A percentile compares a stretch with the other conserved stretches of the same genome.
Evolutionary conservation across 345 rosid species (phyloP).

Genomic region (Citrus reticulata): DNA sequence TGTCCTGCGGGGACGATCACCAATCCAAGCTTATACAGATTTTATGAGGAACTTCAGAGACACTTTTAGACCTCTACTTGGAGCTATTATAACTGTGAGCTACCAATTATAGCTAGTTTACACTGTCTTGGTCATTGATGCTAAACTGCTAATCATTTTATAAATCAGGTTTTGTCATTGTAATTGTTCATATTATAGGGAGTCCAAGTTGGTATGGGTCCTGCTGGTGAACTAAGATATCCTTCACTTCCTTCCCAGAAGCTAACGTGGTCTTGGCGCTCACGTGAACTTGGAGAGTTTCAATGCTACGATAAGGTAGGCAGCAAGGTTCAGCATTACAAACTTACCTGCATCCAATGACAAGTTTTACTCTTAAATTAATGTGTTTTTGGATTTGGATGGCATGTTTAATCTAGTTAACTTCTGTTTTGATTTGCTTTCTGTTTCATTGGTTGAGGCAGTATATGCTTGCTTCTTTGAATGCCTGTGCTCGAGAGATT

Average conservation of each 20-base stretch:
- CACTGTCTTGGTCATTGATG: conserved; percentile 1
- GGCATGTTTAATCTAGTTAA: neutral
- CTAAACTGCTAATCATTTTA: neutral
- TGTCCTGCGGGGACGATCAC: conserved; percentile 47
- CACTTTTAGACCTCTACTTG: conserved; percentile 42
- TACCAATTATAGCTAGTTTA: neutral
- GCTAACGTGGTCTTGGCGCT: conserved; percentile 33
- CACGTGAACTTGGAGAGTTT: conserved; percentile 48
- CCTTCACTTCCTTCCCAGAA: conserved; percentile 44
- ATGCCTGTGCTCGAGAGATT: conserved; percentile 32
- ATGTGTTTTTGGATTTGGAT: neutral
- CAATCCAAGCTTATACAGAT: conserved; percentile 51
- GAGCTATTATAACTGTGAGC: conserved; percentile 37
- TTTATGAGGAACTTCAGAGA: conserved; percentile 53
- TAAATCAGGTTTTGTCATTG: neutral
- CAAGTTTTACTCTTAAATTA: neutral
- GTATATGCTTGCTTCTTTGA: conserved; percentile 52
- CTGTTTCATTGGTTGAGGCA: conserved; percentile 12
- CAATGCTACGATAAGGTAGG: conserved; percentile 58
- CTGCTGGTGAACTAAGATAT: conserved; percentile 56
- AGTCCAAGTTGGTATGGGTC: conserved; percentile 59
- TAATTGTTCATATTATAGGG: conserved; percentile 26
- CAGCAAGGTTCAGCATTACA: neutral
- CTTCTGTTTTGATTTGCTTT: neutral
- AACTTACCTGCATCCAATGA: neutral